Base-by-base conservation (phyloP, 768 basidiomycete species). In the Lyophyllum semitale region DNA sequence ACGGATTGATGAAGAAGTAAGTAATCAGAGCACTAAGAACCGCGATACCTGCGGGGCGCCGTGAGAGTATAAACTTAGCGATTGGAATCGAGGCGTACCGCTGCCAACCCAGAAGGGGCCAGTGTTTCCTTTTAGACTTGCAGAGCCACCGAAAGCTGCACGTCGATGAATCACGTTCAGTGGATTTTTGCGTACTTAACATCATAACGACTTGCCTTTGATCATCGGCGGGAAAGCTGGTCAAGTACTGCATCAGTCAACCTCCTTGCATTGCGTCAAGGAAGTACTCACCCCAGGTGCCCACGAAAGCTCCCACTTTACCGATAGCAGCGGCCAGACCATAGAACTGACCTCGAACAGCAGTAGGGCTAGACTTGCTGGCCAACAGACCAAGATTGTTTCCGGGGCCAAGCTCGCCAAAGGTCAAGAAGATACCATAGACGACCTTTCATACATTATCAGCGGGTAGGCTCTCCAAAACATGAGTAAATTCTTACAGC, bases 21-120 rank as follows among this genome's bases (percentile, higher is more conserved):
- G 87, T 85, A 59, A 93, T 72, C 8, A 85, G 20, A 2, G 95
- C 94, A 56, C 89, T 91, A 48, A 93, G 59, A 43, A 96, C 59
- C 3, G 93, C 93, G 45, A 97, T 80, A 35, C 81, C 85, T 73
- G 63, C 59, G 8, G 8, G 18, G 11, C 29, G 45, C 23, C 38
- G 30, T 56, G n/a, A 60, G 54, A 52, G 48, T 55, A 47, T 48
- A 6, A 37, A 7, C 25, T n/a, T 2, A 30, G 17, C 9, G 23
- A 25, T n/a, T 23, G 32, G 30, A 20, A 11, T 27, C 4, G 1
- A 4, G 11, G 64, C 74, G 20, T 60, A 77, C 86, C 88, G 60
- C 89, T 90, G n/a, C 80, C 92, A 58, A 93, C 68, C 89, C 88
- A 93, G 81, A 93, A 93, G 13, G 91, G 91, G 18, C 92, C 91